Evolutionary conservation across 331 rosid genomes (phyloP), one percentile per base, ranked within the genome.

Genomic region (Telfairia occidentalis): DNA sequence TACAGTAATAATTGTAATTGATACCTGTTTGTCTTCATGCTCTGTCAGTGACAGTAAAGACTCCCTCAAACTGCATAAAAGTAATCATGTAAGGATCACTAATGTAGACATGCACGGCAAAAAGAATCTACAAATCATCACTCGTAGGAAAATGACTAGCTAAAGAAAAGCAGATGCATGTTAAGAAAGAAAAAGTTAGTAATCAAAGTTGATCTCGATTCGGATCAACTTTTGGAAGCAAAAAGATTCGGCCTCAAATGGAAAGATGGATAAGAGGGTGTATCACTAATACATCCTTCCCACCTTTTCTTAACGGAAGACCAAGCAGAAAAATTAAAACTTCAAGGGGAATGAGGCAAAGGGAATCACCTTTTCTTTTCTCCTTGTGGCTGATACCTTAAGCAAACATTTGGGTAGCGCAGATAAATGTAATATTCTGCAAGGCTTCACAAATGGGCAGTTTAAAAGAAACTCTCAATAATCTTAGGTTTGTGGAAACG

Each of bases 1-100:
- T 24, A 35, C 12, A 19, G 15, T 19, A 43, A 76, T 43, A 42
- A 7, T 34, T 34, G 74, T 45, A 55, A 59, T 43, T 23, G 42
- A 50, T 85, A 95, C 99, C 99, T 90, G 96, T 87, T 84, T 95
- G 89, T 95, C 99, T 45, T 85, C 90, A 54, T 95, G 99, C 84
- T 95, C 99, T 1, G 99, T 92, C 86, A 95, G 85, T 75, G 97
- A 89, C 77, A 95, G 81, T 82, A 95, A 88, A 1, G 99, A 95
- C 60, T 85, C 92, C 83, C 74, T 79, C 90, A 95, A 89, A 82
- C 99, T 95, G 99, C 85, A 90, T 32, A 79, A 42, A 78, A 74
- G 79, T 77, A 75, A 16, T 54, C 37, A 50, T 67, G 48, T 85
- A 73, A 83, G 83, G 75, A 57, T 37, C 66, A 70, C 26, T 7